A percentile compares a stretch with the other conserved stretches of the same genome.
These are phyloP conservation scores for Penicillium sp. DNA, from an alignment of 2,329 filamentous ascomycete genomes.

Conservation along the genomic window DNA sequence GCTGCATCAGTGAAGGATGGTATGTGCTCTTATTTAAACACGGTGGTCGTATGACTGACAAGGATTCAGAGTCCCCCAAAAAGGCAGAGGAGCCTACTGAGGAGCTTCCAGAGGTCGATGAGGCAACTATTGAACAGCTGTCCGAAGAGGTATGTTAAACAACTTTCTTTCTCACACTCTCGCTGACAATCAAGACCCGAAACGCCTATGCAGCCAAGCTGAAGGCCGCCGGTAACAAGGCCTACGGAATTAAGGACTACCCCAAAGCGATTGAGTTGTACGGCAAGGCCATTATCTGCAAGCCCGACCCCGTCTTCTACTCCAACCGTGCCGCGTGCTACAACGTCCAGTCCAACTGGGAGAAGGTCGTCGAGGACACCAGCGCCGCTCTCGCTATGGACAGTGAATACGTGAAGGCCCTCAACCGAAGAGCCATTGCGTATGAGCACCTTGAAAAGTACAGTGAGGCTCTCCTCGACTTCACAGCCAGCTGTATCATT, in stretches of 20 bases:
- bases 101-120: slow-evolving; percentile 65
- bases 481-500: slow-evolving; percentile 98
- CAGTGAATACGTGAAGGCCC: slow-evolving; percentile 92
- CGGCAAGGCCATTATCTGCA: slow-evolving; percentile 93
- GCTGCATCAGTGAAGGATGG: slow-evolving; percentile 40
- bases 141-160: slow-evolving; percentile 45
- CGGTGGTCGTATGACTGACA: slow-evolving; percentile 16
- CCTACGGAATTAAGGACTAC: slow-evolving; percentile 92
- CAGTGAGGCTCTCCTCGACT: slow-evolving; percentile 93
- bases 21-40: slow-evolving; percentile 26
- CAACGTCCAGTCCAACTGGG: slow-evolving; percentile 89
- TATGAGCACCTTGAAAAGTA: slow-evolving; percentile 91
- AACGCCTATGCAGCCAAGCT: slow-evolving; percentile 86
- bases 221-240: slow-evolving; percentile 94
- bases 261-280: slow-evolving; percentile 92
- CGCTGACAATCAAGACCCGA: slow-evolving; percentile 58
- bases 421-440: slow-evolving; percentile 93
- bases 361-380: slow-evolving; percentile 95
- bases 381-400: slow-evolving; percentile 92
- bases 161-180: slow-evolving; percentile 2
- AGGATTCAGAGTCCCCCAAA: slow-evolving; percentile 36
- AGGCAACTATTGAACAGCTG: slow-evolving; percentile 47
- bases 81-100: slow-evolving; percentile 54
- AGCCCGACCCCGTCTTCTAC: slow-evolving; percentile 96
- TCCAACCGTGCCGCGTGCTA: slow-evolving; percentile 98